Evolutionary conservation across 768 basidiomycete genomes (phyloP).

Genomic region (Boletellus ananas): DNA sequence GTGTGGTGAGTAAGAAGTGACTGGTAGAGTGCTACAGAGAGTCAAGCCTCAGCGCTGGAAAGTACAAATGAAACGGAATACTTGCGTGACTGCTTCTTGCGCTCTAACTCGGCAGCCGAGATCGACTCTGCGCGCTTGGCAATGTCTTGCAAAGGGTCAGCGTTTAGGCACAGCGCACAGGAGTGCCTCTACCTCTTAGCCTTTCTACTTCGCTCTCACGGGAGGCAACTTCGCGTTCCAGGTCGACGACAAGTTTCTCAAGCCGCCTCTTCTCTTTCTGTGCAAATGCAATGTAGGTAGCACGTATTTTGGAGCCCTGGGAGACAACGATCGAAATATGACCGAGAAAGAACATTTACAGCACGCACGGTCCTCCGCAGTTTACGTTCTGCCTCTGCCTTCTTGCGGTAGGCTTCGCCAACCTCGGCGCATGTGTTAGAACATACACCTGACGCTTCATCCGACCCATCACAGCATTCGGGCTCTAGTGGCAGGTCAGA

Average conservation of each 20-base stretch:
- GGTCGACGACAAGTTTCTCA: slow-evolving; percentile 54
- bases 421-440: slow-evolving; percentile 71
- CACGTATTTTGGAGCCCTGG: slow-evolving; percentile 89
- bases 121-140: slow-evolving; percentile 75
- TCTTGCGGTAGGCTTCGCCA: slow-evolving; percentile 65
- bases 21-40: slow-evolving; percentile 67
- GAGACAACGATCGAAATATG: neutral
- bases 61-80: slow-evolving; percentile 4
- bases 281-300: slow-evolving; percentile 83
- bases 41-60: neutral
- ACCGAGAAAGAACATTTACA: neutral
- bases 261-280: slow-evolving; percentile 86
- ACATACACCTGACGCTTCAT: slow-evolving; percentile 82
- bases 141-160: slow-evolving; percentile 48
- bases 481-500: slow-evolving; percentile 52
- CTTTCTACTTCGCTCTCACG: slow-evolving; percentile 71
- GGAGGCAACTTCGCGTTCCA: slow-evolving; percentile 54
- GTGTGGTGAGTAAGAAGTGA: slow-evolving; percentile 68
- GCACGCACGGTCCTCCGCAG: slow-evolving; percentile 69
- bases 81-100: slow-evolving; percentile 85
- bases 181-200: slow-evolving; percentile 52
- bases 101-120: slow-evolving; percentile 76
- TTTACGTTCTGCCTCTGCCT: slow-evolving; percentile 71
- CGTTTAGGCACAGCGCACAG: neutral
- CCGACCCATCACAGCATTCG: slow-evolving; percentile 94